A percentile compares a stretch with the other conserved stretches of the same genome.
Evolutionary conservation across 1,284 basidiomycete species (phyloP).

Genomic region (Cryptococcus sp.): DNA sequence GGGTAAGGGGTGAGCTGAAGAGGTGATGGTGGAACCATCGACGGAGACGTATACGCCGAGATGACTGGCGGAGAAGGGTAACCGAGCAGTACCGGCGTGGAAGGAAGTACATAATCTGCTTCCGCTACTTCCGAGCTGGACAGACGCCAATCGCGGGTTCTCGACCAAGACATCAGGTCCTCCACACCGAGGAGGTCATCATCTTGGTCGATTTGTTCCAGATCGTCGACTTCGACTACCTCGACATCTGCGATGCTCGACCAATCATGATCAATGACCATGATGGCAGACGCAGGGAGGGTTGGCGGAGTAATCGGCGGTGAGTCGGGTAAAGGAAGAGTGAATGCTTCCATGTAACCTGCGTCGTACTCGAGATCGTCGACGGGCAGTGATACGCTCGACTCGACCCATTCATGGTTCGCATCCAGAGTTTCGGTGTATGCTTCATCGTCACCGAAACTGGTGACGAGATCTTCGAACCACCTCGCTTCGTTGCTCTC

Average conservation of each 20-base stretch:
- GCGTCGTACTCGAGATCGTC: slow-evolving; percentile 24
- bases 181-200: neutral
- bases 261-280: slow-evolving; percentile 6
- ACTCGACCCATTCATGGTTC: slow-evolving; percentile 33
- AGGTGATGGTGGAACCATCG: slow-evolving; percentile 6
- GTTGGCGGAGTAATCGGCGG: slow-evolving; percentile 6
- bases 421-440: slow-evolving; percentile 7
- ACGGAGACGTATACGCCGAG: neutral
- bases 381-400: slow-evolving; percentile 23
- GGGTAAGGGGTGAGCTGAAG: slow-evolving; percentile 1
- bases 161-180: neutral
- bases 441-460: slow-evolving; percentile 35
- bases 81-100: neutral
- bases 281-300: neutral
- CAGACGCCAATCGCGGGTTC: no score
- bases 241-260: slow-evolving; percentile 12
- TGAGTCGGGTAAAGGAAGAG: slow-evolving; percentile 18
- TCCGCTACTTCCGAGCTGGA: no score
- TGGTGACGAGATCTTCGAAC: slow-evolving; percentile 44
- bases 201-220: slow-evolving; percentile 16
- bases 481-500: slow-evolving; percentile 31
- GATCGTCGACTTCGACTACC: slow-evolving; percentile 16
- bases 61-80: neutral
- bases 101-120: neutral
- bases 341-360: slow-evolving; percentile 32